phyloP scores from a whole-genome alignment of 805 yeast genomes.

The Monosporozyma solicola region DNA sequence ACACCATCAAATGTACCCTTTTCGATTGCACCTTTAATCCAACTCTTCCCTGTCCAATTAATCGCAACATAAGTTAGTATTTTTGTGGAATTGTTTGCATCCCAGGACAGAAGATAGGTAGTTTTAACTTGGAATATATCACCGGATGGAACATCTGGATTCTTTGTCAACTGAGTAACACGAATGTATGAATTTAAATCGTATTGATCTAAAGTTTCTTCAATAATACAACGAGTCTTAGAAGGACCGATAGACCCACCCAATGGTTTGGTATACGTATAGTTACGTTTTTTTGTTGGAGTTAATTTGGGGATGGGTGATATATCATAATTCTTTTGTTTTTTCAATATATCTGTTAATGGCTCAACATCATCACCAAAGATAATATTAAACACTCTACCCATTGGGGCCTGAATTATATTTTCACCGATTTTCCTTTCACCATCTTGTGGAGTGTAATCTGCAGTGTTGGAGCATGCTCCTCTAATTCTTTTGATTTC shows the following conservation, averaged over 20 bases:
- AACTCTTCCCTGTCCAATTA: constrained; percentile 68
- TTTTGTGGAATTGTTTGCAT: constrained; percentile 43
- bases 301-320: constrained; percentile 38
- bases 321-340: constrained; percentile 58
- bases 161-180: constrained; percentile 49
- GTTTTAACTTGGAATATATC: constrained; percentile 56
- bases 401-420: constrained; percentile 52
- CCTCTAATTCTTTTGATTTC: constrained; percentile 3
- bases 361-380: constrained; percentile 52
- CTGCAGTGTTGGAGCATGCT: constrained; percentile 43
- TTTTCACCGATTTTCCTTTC: constrained; percentile 53
- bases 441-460: constrained; percentile 35
- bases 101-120: constrained; percentile 54
- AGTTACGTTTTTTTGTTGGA: constrained; percentile 36
- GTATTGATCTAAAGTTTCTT: constrained; percentile 46
- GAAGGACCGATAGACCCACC: constrained; percentile 67
- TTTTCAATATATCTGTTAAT: constrained; percentile 37
- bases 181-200: constrained; percentile 41
- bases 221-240: constrained; percentile 57
- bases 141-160: constrained; percentile 84
- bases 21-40: constrained; percentile 72
- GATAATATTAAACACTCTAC: constrained; percentile 47
- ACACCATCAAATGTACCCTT: constrained; percentile 69
- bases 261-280: constrained; percentile 54
- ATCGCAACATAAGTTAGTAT: constrained; percentile 46